These are phyloP conservation scores for Avena eriantha DNA, from an alignment of 176 grass and related monocot species.

Conservation along the genomic window DNA sequence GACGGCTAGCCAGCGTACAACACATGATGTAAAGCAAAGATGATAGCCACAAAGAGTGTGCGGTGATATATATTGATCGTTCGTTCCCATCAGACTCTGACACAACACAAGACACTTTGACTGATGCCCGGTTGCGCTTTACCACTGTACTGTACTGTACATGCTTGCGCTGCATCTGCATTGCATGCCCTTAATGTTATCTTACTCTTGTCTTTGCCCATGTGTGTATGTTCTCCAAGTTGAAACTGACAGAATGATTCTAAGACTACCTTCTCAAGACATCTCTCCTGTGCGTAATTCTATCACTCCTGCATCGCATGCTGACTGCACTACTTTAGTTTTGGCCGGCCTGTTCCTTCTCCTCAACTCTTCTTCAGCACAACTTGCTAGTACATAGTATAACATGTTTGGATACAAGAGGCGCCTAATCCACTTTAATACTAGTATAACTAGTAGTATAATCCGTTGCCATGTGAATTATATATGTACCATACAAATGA, in stretches of 20 bases:
- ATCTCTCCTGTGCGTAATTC: neutral
- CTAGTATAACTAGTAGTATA: neutral
- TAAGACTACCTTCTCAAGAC: neutral
- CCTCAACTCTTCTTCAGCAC: neutral
- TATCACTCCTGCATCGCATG: neutral
- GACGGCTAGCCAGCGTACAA: neutral
- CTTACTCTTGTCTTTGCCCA: neutral
- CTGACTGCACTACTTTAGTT: neutral
- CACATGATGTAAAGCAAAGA: conserved; percentile 14
- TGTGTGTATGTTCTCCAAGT: neutral
- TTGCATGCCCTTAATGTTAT: neutral
- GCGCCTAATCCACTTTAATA: neutral
- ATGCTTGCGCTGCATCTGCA: neutral
- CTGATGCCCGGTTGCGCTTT: neutral
- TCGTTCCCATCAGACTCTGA: neutral
- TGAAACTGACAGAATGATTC: neutral
- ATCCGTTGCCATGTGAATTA: neutral
- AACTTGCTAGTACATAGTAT: neutral
- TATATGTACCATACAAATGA: neutral
- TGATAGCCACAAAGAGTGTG: neutral
- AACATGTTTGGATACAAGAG: neutral
- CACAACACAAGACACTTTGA: neutral
- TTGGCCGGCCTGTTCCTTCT: neutral
- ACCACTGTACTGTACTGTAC: neutral
- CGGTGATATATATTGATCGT: neutral